Evolutionary conservation across 306 rosid genomes (phyloP).

Genomic region (Medicago ruthenica): DNA sequence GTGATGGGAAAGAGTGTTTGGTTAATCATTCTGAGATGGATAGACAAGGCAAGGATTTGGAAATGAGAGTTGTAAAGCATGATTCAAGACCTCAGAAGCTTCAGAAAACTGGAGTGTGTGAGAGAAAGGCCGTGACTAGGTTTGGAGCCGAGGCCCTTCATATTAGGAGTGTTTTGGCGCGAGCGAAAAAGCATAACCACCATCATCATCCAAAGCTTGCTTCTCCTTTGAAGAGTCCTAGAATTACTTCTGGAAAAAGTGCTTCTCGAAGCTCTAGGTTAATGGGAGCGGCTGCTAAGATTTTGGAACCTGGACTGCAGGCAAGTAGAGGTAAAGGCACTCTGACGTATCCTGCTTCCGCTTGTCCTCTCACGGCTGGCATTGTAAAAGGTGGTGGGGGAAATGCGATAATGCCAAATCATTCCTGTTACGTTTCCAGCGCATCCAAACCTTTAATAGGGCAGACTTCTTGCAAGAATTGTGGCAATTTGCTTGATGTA

Average conservation of each 20-base stretch:
- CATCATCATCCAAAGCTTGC: slow-evolving; percentile 64
- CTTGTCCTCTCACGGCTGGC: slow-evolving; percentile 43
- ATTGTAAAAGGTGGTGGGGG: slow-evolving; percentile 34
- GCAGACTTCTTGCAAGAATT: slow-evolving; percentile 70
- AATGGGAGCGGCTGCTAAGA: slow-evolving; percentile 82
- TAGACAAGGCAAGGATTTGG: slow-evolving; percentile 55
- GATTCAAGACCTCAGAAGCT: slow-evolving; percentile 90
- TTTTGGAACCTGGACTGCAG: slow-evolving; percentile 90
- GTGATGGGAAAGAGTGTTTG: slow-evolving; percentile 39
- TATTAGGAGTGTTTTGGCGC: slow-evolving; percentile 71
- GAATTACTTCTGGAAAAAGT: slow-evolving; percentile 59
- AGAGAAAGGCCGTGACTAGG: slow-evolving; percentile 68
- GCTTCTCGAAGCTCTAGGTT: slow-evolving; percentile 71
- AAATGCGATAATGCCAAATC: slow-evolving; percentile 40
- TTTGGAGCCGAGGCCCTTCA: slow-evolving; percentile 80
- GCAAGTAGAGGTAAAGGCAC: slow-evolving; percentile 59
- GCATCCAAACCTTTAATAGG: slow-evolving; percentile 50
- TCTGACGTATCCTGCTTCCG: slow-evolving; percentile 56
- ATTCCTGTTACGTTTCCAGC: slow-evolving; percentile 45
- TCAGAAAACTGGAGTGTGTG: slow-evolving; percentile 64
- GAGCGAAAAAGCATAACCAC: slow-evolving; percentile 61
- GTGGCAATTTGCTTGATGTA: slow-evolving; percentile 64
- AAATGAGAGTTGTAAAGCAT: slow-evolving; percentile 54
- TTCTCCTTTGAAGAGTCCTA: slow-evolving; percentile 72
- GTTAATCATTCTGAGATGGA: slow-evolving; percentile 43